These are phyloP conservation scores for Apiotrichum porosum DNA, from an alignment of 1,284 basidiomycete genomes.

Conservation along the genomic window DNA sequence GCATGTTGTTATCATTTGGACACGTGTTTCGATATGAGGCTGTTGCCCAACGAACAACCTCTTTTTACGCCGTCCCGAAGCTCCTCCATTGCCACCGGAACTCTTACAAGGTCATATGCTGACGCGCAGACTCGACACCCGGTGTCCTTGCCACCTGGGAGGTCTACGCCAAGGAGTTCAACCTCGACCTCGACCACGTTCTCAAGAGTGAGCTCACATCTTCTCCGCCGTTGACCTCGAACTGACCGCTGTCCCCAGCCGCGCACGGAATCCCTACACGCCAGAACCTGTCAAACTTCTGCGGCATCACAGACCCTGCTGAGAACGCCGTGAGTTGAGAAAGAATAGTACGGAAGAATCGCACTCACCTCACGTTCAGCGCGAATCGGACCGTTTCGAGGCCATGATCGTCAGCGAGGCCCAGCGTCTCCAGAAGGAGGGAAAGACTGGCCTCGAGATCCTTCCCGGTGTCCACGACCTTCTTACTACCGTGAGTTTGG, in stretches of 20 bases:
- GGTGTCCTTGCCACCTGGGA: constrained; percentile 46
- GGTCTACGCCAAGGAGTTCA: constrained; percentile 38
- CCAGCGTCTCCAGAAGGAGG: constrained; percentile 34
- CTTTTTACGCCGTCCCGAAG: too few relatives aligned
- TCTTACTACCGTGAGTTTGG: constrained; percentile 30
- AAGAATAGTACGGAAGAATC: too few relatives aligned
- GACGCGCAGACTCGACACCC: constrained; percentile 47
- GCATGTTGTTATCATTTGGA: too few relatives aligned
- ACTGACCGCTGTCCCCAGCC: constrained; percentile 54
- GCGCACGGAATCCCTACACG: constrained; percentile 68
- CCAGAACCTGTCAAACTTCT: constrained; percentile 67
- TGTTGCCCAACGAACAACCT: too few relatives aligned
- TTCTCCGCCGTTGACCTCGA: too few relatives aligned
- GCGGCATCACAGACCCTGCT: constrained; percentile 57
- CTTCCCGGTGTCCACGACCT: constrained; percentile 42
- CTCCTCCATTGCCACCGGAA: too few relatives aligned
- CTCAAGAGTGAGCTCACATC: constrained; percentile 43
- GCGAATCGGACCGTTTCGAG: constrained; percentile 40
- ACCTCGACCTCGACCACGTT: constrained; percentile 44
- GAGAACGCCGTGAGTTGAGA: constrained; percentile 54
- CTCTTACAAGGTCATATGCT: too few relatives aligned
- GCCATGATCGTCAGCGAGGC: constrained; percentile 43
- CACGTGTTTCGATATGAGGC: too few relatives aligned
- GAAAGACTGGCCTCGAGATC: constrained; percentile 42
- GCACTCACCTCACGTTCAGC: too few relatives aligned